Conservation (phyloP, 2,329 filamentous ascomycete species). For the Domatiomyces globalis region DNA sequence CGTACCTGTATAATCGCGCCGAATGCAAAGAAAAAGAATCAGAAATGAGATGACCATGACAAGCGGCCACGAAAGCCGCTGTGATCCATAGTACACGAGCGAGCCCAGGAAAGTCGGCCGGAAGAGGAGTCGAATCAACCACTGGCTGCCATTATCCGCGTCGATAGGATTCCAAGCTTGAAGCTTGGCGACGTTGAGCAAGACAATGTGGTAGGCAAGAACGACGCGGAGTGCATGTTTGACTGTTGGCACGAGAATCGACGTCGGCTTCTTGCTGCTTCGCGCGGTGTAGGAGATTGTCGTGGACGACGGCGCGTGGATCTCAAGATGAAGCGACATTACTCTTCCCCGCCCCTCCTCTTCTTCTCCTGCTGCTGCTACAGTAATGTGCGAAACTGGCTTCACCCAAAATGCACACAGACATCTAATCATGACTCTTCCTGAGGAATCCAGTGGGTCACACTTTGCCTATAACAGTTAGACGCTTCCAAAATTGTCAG, state of each 20-base stretch:
- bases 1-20: slow-evolving; percentile 39
- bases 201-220: slow-evolving; percentile 28
- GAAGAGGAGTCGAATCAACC: slow-evolving; percentile 20
- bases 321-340: slow-evolving; percentile 38
- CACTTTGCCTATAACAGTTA: too few relatives aligned
- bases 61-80: slow-evolving; percentile 29
- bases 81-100: slow-evolving; percentile 21
- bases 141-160: not conserved
- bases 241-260: slow-evolving; percentile 24
- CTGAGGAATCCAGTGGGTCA: too few relatives aligned
- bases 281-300: slow-evolving; percentile 90
- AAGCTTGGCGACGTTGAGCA: slow-evolving; percentile 24
- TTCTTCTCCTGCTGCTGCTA: too few relatives aligned
- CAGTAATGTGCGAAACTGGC: too few relatives aligned
- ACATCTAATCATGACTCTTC: too few relatives aligned
- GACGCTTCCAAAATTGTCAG: too few relatives aligned
- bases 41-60: slow-evolving; percentile 27
- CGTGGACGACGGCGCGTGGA: slow-evolving; percentile 62
- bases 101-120: slow-evolving; percentile 15
- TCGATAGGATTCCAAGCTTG: slow-evolving; percentile 7
- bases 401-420: too few relatives aligned
- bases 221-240: slow-evolving; percentile 33
- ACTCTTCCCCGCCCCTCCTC: not conserved
- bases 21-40: slow-evolving; percentile 32
- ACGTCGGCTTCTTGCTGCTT: slow-evolving; percentile 47